Conservation (phyloP, 495 filamentous ascomycete genomes). For the Hypomontagnella monticulosa region DNA sequence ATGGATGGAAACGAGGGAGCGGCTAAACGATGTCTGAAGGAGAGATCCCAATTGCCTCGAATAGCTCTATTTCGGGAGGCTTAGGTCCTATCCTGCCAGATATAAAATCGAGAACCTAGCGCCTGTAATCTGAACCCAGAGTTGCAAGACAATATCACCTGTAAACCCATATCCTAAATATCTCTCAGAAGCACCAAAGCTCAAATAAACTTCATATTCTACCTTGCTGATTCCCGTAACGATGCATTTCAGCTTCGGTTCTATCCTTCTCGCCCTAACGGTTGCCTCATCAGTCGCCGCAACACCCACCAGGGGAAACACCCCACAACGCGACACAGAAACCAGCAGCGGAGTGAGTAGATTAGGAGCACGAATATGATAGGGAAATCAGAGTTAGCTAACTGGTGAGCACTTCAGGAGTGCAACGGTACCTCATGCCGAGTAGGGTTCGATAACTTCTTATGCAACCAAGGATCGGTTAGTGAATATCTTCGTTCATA, state of each 20-base stretch:
- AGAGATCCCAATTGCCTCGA: too few species aligned
- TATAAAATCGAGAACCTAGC: too few species aligned
- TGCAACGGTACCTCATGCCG: constrained; percentile 18
- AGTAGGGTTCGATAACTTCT: background rate
- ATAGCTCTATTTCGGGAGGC: too few species aligned
- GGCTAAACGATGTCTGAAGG: too few species aligned
- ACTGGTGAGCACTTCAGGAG: background rate
- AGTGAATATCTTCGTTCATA: background rate
- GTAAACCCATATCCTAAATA: too few species aligned
- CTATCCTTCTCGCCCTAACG: constrained; percentile 5
- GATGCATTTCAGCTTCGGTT: constrained; percentile 14
- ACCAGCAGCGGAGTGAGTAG: constrained; percentile 1
- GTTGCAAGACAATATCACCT: too few species aligned
- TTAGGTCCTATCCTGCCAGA: too few species aligned
- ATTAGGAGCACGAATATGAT: background rate
- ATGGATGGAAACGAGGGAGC: background rate
- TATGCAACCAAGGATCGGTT: background rate
- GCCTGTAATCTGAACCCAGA: too few species aligned
- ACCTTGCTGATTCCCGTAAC: background rate
- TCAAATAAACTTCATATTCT: background rate
- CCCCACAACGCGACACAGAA: background rate
- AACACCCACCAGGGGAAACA: background rate
- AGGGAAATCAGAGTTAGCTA: background rate
- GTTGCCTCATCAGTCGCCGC: constrained; percentile 8
- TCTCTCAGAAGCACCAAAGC: too few species aligned